Conservation (phyloP, 2,329 filamentous ascomycete genomes). For the Exophiala viscosa region DNA sequence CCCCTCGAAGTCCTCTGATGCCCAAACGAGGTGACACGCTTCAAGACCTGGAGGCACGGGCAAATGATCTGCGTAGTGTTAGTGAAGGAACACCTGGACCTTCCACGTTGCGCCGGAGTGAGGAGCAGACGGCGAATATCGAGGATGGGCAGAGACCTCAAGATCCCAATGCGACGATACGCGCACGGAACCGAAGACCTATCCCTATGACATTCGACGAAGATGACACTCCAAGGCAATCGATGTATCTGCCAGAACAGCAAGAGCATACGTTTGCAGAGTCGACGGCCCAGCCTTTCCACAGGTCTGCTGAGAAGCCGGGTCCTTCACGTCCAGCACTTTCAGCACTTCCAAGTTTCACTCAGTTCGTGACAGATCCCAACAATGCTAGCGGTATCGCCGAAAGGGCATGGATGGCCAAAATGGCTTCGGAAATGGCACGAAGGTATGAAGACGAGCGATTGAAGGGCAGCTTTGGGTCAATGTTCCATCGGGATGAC, state of each 20-base stretch:
- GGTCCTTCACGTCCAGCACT: slow-evolving; percentile 18
- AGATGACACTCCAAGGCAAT: slow-evolving; percentile 26
- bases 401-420: slow-evolving; percentile 46
- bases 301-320: slow-evolving; percentile 4
- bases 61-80: slow-evolving; percentile 11
- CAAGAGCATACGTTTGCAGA: slow-evolving; percentile 5
- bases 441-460: slow-evolving; percentile 83
- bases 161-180: slow-evolving; percentile 23
- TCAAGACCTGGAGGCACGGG: not conserved
- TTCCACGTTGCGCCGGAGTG: not conserved
- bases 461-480: slow-evolving; percentile 28
- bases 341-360: slow-evolving; percentile 33
- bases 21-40: slow-evolving; percentile 1
- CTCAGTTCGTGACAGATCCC: slow-evolving; percentile 36
- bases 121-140: slow-evolving; percentile 6
- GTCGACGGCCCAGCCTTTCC: slow-evolving; percentile 34
- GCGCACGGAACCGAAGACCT: slow-evolving; percentile 15
- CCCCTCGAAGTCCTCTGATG: slow-evolving; percentile 48
- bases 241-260: slow-evolving; percentile 22
- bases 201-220: slow-evolving; percentile 11
- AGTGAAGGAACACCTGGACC: slow-evolving; percentile 15
- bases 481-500: slow-evolving; percentile 28
- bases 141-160: slow-evolving; percentile 8
- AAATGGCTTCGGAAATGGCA: slow-evolving; percentile 91
- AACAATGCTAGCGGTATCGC: slow-evolving; percentile 37